Conservation (phyloP, 306 rosid genomes). For the Astragalus membranaceus region DNA sequence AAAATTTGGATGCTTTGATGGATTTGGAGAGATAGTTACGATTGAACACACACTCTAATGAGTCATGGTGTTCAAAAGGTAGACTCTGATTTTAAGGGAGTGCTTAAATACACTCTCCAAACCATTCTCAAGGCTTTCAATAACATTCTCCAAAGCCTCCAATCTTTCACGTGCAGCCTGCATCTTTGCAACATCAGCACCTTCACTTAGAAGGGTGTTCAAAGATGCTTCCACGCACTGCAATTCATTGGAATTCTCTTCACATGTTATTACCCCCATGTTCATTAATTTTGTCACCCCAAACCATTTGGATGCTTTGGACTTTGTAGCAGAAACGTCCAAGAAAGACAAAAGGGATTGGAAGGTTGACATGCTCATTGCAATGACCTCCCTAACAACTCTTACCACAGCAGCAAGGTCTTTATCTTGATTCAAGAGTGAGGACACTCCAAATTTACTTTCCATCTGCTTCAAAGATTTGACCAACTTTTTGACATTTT, state of each 20-base stretch:
- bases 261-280: conserved; percentile 27
- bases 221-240: conserved; percentile 37
- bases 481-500: conserved; percentile 36
- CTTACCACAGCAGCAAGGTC: conserved; percentile 17
- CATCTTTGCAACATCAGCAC: conserved; percentile 27
- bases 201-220: background rate
- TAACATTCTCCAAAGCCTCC: conserved; percentile 42
- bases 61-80: conserved; percentile 51
- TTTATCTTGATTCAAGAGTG: conserved; percentile 25
- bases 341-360: conserved; percentile 37
- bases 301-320: conserved; percentile 33
- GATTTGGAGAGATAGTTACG: background rate
- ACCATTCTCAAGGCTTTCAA: conserved; percentile 46
- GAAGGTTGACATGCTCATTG: conserved; percentile 30
- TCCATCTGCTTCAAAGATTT: conserved; percentile 34
- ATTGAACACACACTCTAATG: conserved; percentile 18
- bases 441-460: conserved; percentile 24
- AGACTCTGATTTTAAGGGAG: conserved; percentile 51
- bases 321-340: conserved; percentile 23
- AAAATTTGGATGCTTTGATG: background rate
- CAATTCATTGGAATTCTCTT: conserved; percentile 38
- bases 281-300: conserved; percentile 41
- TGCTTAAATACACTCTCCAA: conserved; percentile 50
- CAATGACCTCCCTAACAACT: conserved; percentile 30
- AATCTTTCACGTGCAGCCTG: conserved; percentile 20